A percentile compares a stretch with the other conserved stretches of the same genome.
These are phyloP conservation scores for Mycena alexandri DNA, from an alignment of 768 basidiomycete species.

Conservation along the genomic window DNA sequence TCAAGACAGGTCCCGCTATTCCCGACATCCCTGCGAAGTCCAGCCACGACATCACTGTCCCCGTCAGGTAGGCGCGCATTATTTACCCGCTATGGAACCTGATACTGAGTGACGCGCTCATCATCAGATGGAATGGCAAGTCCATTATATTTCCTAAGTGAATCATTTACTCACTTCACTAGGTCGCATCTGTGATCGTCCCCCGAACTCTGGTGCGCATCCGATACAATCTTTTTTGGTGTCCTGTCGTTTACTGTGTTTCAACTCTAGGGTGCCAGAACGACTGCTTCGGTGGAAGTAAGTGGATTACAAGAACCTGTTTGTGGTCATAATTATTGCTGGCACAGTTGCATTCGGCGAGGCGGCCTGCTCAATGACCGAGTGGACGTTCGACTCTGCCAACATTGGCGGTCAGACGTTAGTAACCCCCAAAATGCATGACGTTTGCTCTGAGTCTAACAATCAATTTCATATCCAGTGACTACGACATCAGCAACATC, in stretches of 20 bases:
- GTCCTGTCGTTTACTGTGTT: not conserved
- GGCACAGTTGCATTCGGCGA: conserved; percentile 22
- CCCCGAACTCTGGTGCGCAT: conserved; percentile 27
- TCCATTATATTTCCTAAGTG: not conserved
- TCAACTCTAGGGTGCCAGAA: conserved; percentile 19
- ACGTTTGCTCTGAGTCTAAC: not conserved
- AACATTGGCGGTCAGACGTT: conserved; percentile 24
- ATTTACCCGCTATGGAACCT: not conserved
- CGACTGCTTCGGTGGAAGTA: conserved; percentile 31
- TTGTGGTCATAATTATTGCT: not conserved
- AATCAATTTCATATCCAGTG: conserved; percentile 14
- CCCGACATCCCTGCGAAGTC: conserved; percentile 8
- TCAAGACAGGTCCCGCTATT: conserved; percentile 16
- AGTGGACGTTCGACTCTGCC: conserved; percentile 23
- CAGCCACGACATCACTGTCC: conserved; percentile 14
- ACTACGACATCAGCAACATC: conserved; percentile 37
- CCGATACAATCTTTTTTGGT: not conserved
- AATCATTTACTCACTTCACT: conserved; percentile 1
- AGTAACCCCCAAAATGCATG: not conserved
- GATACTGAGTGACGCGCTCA: not conserved
- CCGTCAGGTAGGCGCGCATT: conserved; percentile 3
- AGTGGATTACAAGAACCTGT: not conserved
- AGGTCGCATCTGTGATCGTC: conserved; percentile 28
- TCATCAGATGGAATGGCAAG: conserved; percentile 28
- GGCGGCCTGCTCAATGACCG: conserved; percentile 27